Evolutionary conservation across 1,284 basidiomycete species (phyloP), one percentile per base, ranked within the genome.

Genomic region (Rhodotorula sp.): DNA sequence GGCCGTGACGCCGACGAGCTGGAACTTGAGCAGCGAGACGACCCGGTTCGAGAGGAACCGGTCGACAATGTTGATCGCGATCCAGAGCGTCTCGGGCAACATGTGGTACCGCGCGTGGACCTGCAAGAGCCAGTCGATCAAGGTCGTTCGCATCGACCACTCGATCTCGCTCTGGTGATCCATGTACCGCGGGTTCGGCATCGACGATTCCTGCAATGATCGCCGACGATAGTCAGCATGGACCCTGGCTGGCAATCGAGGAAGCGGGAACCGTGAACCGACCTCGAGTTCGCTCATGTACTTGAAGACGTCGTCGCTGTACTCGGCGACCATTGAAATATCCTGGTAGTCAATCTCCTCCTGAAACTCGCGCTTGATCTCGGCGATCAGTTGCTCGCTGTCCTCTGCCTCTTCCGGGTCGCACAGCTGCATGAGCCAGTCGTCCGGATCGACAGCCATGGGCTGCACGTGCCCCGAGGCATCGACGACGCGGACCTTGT

Each of bases 251-350:
- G 20, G 26, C 6, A 18, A 57, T 46, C 17, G n/a, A 22, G 15
- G 30, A 26, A 30, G n/a, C 22, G 33, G 8, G 1, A n/a, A 26
- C 24, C 29, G 20, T 3, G 18, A 6, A 70, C 77, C 26, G 71
- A 93, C 91, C 86, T 97, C 93, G 62, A 96, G 86, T 67, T 91
- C 86, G 72, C 85, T 85, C 96, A 99, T 99, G 82, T 99, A 98
- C 71, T 87, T 85, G 79, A 99, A 99, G 79, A 99, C 99, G 71
- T 99, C 95, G 44, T 95, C 91, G 37, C 94, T 87, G 80, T 99
- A 99, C 81, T 99, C 96, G 59, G 94, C 93, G 30, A 96, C 94
- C 95, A 99, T 97, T 17, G 92, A 93, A 37, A 90, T 90, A 82
- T 99, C 96, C 76, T 88, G 88, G 79, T 89, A 85, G 79, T 97